These are phyloP conservation scores for Sugiyamaella mastotermitis DNA, from an alignment of 805 yeast species.

Conservation along the genomic window DNA sequence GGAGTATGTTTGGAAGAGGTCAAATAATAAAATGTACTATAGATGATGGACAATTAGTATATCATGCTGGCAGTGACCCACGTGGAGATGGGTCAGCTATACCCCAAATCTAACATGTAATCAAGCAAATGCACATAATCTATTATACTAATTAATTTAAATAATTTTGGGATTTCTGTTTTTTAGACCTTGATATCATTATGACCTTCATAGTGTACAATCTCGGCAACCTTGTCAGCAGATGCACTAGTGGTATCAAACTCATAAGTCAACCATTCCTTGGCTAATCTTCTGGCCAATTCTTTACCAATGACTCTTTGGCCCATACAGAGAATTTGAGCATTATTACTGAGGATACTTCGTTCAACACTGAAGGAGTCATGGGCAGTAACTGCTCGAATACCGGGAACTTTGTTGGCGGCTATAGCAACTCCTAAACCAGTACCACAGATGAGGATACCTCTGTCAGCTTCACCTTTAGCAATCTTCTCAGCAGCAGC, in stretches of 20 bases:
- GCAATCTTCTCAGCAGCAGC: conserved; percentile 38
- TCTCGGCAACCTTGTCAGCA: conserved; percentile 37
- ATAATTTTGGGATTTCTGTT: too few species aligned
- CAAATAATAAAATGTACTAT: conserved; percentile 68
- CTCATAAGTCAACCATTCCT: conserved; percentile 39
- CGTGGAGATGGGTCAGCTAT: conserved; percentile 79
- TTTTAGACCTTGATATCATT: too few species aligned
- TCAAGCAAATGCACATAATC: too few species aligned
- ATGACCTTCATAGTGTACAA: conserved; percentile 26
- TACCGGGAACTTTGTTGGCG: conserved; percentile 43
- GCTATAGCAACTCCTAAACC: conserved; percentile 45
- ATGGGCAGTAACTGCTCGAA: conserved; percentile 45
- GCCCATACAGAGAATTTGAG: conserved; percentile 44
- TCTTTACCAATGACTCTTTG: conserved; percentile 42
- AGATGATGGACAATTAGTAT: conserved; percentile 38
- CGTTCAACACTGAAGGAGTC: conserved; percentile 44
- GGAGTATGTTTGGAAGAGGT: conserved; percentile 41
- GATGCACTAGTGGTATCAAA: conserved; percentile 38
- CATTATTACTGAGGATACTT: conserved; percentile 38
- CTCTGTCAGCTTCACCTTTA: conserved; percentile 40
- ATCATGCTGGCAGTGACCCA: conserved; percentile 67
- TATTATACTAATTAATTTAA: too few species aligned
- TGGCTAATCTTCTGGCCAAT: conserved; percentile 38
- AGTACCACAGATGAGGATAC: conserved; percentile 42
- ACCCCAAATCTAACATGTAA: conserved; percentile 41